A percentile compares a stretch with the other conserved stretches of the same genome.
Conservation (phyloP, 352 stramenopile species). For the Phytophthora rubi region DNA sequence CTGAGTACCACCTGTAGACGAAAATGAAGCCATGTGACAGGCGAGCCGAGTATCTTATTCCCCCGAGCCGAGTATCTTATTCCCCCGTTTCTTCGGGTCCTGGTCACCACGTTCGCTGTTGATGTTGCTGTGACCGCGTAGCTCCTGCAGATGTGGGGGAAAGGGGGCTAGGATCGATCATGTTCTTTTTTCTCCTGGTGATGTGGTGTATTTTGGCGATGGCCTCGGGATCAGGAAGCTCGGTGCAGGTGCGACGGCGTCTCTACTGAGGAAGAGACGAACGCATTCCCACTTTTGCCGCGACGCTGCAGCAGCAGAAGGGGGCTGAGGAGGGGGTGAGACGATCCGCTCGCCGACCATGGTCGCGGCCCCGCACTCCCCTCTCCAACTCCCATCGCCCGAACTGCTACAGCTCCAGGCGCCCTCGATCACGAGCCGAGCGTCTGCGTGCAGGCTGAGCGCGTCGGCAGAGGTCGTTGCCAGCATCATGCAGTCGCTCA, state of each 20-base stretch:
- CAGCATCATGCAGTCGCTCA: slow-evolving; percentile 26
- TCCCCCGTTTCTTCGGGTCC: slow-evolving; percentile 5
- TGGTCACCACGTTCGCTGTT: background rate
- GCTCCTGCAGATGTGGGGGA: slow-evolving; percentile 13
- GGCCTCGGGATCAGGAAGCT: slow-evolving; percentile 7
- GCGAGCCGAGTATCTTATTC: slow-evolving; percentile 5
- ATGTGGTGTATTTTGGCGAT: slow-evolving; percentile 15
- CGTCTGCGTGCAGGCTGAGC: slow-evolving; percentile 5
- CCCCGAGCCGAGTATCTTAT: slow-evolving; percentile 3
- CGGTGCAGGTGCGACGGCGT: background rate
- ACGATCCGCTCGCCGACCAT: slow-evolving; percentile 18
- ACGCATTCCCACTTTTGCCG: slow-evolving; percentile 29
- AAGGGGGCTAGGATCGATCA: slow-evolving; percentile 20
- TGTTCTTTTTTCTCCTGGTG: background rate
- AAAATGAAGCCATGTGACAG: slow-evolving; percentile 20
- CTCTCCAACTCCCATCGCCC: slow-evolving; percentile 16
- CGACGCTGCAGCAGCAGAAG: slow-evolving; percentile 5
- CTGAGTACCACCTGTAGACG: slow-evolving; percentile 1
- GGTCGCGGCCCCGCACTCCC: slow-evolving; percentile 31
- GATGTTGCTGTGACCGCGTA: background rate
- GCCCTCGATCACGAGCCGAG: slow-evolving; percentile 16
- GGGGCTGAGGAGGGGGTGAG: slow-evolving; percentile 23
- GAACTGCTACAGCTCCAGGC: slow-evolving; percentile 11
- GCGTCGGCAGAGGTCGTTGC: slow-evolving; percentile 23
- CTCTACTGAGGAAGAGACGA: slow-evolving; percentile 23